Evolutionary conservation across 2,329 filamentous ascomycete species (phyloP).

Genomic region (Cladosporium sp.): DNA sequence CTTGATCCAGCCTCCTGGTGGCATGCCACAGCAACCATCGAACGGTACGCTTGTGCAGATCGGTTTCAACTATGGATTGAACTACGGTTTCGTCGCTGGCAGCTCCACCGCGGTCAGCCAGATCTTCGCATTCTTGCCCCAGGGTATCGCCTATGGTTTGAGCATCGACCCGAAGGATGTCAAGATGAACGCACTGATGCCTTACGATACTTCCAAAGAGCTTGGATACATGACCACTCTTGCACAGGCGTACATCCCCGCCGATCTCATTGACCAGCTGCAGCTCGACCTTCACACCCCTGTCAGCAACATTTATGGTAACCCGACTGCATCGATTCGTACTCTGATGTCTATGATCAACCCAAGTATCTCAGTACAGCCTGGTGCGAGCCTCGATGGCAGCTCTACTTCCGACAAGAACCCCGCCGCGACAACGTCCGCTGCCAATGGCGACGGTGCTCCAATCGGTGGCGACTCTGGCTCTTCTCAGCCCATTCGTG

Average conservation of each 20-base stretch:
- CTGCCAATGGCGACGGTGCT: conserved; percentile 47
- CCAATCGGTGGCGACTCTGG: conserved; percentile 52
- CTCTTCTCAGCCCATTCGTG: conserved; percentile 59
- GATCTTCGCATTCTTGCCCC: conserved; percentile 77
- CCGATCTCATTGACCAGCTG: conserved; percentile 55
- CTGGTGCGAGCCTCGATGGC: conserved; percentile 47
- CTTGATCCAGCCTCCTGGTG: conserved; percentile 70
- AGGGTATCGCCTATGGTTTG: conserved; percentile 68
- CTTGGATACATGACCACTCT: conserved; percentile 81
- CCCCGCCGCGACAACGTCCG: conserved; percentile 37
- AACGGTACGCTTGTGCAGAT: conserved; percentile 73
- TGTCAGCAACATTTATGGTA: conserved; percentile 72
- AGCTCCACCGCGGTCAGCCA: conserved; percentile 74
- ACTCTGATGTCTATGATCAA: conserved; percentile 82
- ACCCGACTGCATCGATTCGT: conserved; percentile 59
- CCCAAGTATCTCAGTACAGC: conserved; percentile 70
- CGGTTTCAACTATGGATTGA: conserved; percentile 76
- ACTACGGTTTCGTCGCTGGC: conserved; percentile 78
- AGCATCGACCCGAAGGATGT: conserved; percentile 52
- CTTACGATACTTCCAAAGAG: conserved; percentile 68
- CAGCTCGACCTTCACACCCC: conserved; percentile 69
- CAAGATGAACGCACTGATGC: conserved; percentile 69
- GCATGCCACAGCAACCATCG: conserved; percentile 54
- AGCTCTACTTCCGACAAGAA: conserved; percentile 44
- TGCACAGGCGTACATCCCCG: conserved; percentile 55